Base-by-base conservation (phyloP, 176 grass and related monocot species). In the Phyllostachys edulis region DNA sequence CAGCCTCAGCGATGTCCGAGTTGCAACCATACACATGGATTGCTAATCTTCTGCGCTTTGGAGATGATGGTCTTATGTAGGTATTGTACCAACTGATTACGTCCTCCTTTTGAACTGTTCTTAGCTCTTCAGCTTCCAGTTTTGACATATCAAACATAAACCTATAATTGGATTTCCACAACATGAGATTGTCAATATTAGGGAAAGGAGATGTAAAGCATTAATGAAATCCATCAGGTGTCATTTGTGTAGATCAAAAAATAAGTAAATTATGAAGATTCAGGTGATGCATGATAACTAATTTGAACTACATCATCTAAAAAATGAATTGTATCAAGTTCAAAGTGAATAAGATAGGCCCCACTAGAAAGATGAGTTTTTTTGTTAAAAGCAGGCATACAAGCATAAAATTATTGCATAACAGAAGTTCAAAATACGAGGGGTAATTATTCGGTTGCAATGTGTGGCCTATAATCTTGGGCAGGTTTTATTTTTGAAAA, bases 81-180 rank as follows among this genome's bases (percentile, higher is more conserved):
- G 80, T 90, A 59, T 98, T 94, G 83, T 75, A 98, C 87, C 93
- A 91, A 37, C 75, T 67, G 11, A 96, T 92, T 40, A 99, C 84
- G 75, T 99, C 93, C 59, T 86, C 89, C 91, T 99, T 99, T 45
- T 80, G 52, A 66, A 99, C 73, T 71, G 88, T 92, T 82, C 75
- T 94, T 41, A 99, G 85, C 69, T 99, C 96, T 85, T 99, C 93
- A 50, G 93, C 89, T 90, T 99, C 96, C 59, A 99, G 75, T 85
- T 92, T 94, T 34, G 85, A 61, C 86, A 94, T 95, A 46, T 96
- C 91, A 87, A 96, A 99, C 51, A 96, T 80, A 71, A 94, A 94
- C 75, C 96, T 96, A 68, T 13, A 89, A 67, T 36, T 55, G 24
- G 20, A 71, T 49, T 55, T 73, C 50, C 59, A 73, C 60, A 80